A percentile compares a stretch with the other conserved stretches of the same genome.
These are phyloP conservation scores for Trypanosoma theileri DNA, from an alignment of 208 protist species.

Conservation along the genomic window DNA sequence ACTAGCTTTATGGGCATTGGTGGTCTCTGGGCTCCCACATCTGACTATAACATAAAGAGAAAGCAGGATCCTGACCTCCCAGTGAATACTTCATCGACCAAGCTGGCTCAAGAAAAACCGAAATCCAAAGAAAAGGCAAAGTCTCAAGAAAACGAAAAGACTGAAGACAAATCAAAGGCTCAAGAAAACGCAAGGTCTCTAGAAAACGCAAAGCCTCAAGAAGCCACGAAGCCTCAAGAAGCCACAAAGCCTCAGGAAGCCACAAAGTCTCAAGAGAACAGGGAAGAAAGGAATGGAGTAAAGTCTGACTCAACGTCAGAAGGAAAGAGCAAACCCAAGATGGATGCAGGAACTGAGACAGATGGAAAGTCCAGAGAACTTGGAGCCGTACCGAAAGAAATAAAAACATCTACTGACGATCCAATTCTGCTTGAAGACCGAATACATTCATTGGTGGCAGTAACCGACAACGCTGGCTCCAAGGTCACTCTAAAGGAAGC, in stretches of 20 bases:
- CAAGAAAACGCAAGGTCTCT: no score
- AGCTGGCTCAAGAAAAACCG: background rate
- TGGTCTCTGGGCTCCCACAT: background rate
- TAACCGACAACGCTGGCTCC: background rate
- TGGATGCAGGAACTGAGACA: background rate
- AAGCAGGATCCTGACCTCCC: background rate
- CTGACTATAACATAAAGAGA: background rate
- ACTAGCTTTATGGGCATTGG: background rate
- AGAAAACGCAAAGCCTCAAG: no score
- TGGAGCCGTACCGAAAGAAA: background rate
- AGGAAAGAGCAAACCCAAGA: background rate
- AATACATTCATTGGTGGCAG: conserved; percentile 12
- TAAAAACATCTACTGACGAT: background rate
- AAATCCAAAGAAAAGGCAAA: background rate
- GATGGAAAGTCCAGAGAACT: conserved; percentile 1
- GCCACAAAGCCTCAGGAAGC: no score
- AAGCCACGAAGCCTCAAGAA: no score
- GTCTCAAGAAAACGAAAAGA: background rate
- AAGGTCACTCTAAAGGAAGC: conserved; percentile 20
- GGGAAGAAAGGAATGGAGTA: no score
- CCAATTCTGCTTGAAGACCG: background rate
- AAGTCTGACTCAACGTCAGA: background rate
- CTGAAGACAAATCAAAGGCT: no score
- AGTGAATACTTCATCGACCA: background rate
- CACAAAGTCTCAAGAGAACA: no score